These are phyloP conservation scores for Suillus paluster DNA, from an alignment of 768 basidiomycete species.

Conservation along the genomic window DNA sequence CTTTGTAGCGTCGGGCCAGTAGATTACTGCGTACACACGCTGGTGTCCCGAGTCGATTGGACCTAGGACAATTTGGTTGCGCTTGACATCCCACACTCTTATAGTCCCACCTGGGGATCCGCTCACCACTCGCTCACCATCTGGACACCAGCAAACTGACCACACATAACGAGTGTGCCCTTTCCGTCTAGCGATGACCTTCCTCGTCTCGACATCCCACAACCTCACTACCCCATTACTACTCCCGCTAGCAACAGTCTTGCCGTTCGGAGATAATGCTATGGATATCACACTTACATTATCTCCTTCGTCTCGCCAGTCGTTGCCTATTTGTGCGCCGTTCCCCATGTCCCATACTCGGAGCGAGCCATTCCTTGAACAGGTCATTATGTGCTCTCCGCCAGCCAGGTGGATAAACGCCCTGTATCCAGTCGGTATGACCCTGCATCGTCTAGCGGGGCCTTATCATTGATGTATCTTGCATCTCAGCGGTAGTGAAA, in stretches of 20 bases:
- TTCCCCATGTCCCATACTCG: background rate
- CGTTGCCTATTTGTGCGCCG: background rate
- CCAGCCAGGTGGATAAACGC: background rate
- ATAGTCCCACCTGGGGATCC: conserved; percentile 12
- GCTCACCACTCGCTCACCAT: conserved; percentile 10
- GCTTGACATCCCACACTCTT: conserved; percentile 13
- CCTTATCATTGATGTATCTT: background rate
- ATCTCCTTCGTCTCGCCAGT: conserved; percentile 8
- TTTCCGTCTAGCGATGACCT: background rate
- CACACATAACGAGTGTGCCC: background rate
- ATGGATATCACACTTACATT: background rate
- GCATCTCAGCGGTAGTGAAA: background rate
- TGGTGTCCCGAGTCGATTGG: conserved; percentile 13
- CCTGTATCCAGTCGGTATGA: background rate
- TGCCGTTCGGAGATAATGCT: conserved; percentile 15
- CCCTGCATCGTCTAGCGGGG: background rate
- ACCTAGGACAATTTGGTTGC: conserved; percentile 28
- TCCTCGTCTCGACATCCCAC: background rate
- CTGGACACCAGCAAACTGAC: background rate
- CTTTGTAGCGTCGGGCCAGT: conserved; percentile 24
- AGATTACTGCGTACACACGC: conserved; percentile 29
- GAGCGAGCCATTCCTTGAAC: background rate
- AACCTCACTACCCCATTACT: background rate
- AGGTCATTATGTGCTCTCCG: background rate
- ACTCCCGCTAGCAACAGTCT: conserved; percentile 11